Base-by-base conservation (phyloP, 2,329 filamentous ascomycete genomes). In the Clonostachys solani region DNA sequence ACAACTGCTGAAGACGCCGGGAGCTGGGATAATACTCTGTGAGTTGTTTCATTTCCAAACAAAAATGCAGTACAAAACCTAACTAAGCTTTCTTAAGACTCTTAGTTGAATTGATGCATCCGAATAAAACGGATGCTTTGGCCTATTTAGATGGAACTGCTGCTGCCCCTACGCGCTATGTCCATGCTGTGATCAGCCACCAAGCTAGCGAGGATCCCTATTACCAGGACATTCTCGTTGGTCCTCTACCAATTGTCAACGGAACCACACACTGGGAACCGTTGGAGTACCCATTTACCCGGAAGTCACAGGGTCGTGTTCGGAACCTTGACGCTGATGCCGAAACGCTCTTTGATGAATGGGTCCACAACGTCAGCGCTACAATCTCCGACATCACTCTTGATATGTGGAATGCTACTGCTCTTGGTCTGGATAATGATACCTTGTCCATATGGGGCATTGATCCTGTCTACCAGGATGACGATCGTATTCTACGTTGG, bases 221-320 rank as follows among this genome's bases (percentile, higher is more conserved):
- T 36, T 68, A 66, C 18, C 60, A 66, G 23, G 68, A 79, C 47
- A 71, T 76, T 50, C 57, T 73, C 41, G 69, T 78, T 15, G 75
- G 76, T 0, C 76, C 76, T 15, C 54, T 80, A 23, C 74, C 74
- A 5, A 57, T 75, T 40, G 59, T 61, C 19, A 62, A 71, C 37
- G 57, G 59, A 1, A 70, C 68, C 0, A 65, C 64, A 0, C 55
- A 54, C 2, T 65, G 67, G 46, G 48, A 64, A 43, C 69, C 69
- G 6, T 60, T 75, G 5, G 61, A 64, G 18, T 77, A 69, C 46
- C 61, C 64, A 2, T 72, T 68, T 54, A 74, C 64, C 13, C 68
- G 23, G 23, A 29, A 29, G 9, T 29, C 23, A 5, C 23, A 66
- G 49, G 53, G 53, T 5, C 50, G 54, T 16, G 23, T 29, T 29